Percentiles rank a stretch among this genome's conserved stretches.
phyloP scores from a whole-genome alignment of 129 eudicot genomes.

The Ambrosia artemisiifolia region DNA sequence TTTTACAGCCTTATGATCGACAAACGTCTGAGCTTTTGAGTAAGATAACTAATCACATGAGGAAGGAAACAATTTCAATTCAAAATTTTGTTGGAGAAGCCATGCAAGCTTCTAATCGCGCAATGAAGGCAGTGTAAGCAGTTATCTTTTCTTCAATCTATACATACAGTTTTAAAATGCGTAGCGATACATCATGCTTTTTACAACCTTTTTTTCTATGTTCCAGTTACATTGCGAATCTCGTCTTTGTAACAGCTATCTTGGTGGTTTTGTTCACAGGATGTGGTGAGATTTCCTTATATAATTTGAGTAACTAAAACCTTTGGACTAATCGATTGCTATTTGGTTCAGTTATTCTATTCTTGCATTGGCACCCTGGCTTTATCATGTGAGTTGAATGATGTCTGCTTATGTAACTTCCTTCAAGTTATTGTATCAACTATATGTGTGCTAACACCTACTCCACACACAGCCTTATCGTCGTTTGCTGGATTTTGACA shows the following conservation, averaged over 20 bases:
- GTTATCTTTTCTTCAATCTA: not conserved
- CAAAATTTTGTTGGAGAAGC: constrained; percentile 37
- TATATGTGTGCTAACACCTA: not conserved
- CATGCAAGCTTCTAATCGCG: constrained; percentile 30
- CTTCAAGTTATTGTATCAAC: not conserved
- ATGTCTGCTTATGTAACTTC: constrained; percentile 9
- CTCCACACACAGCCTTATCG: constrained; percentile 36
- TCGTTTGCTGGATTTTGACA: constrained; percentile 60
- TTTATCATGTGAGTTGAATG: constrained; percentile 46
- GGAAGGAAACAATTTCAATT: constrained; percentile 33
- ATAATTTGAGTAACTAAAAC: no score
- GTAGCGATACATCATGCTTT: not conserved
- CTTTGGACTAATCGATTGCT: constrained; percentile 35
- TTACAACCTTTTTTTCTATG: not conserved
- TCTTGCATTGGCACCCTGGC: constrained; percentile 62
- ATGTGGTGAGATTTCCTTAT: constrained; percentile 44
- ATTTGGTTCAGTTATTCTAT: constrained; percentile 52
- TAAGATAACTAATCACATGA: constrained; percentile 33
- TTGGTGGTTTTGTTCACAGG: constrained; percentile 47
- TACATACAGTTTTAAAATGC: not conserved
- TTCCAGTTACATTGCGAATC: constrained; percentile 51
- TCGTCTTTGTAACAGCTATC: constrained; percentile 46
- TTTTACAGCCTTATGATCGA: constrained; percentile 43
- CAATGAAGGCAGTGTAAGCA: constrained; percentile 48
- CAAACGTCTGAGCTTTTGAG: constrained; percentile 32